Evolutionary conservation across 768 basidiomycete species (phyloP).

Genomic region (Amanita subjunquillea): DNA sequence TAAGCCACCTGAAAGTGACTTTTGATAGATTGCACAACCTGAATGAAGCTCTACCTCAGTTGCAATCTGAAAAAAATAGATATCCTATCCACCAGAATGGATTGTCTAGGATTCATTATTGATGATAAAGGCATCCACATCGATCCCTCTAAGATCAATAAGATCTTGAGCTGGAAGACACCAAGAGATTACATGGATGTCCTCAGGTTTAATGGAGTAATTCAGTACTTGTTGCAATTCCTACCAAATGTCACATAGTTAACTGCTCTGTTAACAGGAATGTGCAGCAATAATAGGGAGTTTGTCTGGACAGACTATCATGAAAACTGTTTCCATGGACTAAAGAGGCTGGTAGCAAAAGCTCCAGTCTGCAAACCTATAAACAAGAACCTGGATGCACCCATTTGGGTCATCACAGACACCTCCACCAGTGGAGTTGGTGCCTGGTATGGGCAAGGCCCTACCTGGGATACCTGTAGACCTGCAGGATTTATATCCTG

Average conservation of each 20-base stretch:
- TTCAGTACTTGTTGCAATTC: too few species aligned
- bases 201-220: slow-evolving; percentile 20
- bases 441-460: slow-evolving; percentile 4
- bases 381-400: not conserved
- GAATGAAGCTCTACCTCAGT: not conserved
- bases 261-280: slow-evolving; percentile 15
- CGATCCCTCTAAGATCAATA: not conserved
- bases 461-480: too few species aligned
- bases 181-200: slow-evolving; percentile 17
- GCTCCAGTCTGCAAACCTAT: not conserved
- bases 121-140: not conserved
- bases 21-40: not conserved
- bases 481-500: too few species aligned
- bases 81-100: not conserved
- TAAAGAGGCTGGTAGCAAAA: not conserved
- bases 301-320: slow-evolving; percentile 20
- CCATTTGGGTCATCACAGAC: not conserved
- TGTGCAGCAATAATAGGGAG: slow-evolving; percentile 13
- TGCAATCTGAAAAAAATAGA: not conserved
- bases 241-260: slow-evolving; percentile 19
- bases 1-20: slow-evolving; percentile 11
- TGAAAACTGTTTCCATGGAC: slow-evolving; percentile 10
- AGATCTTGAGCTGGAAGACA: slow-evolving; percentile 16
- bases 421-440: slow-evolving; percentile 9
- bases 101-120: not conserved